Evolutionary conservation across 2,329 filamentous ascomycete species (phyloP), one percentile per base, ranked within the genome.

Genomic region (Alternaria sp.): DNA sequence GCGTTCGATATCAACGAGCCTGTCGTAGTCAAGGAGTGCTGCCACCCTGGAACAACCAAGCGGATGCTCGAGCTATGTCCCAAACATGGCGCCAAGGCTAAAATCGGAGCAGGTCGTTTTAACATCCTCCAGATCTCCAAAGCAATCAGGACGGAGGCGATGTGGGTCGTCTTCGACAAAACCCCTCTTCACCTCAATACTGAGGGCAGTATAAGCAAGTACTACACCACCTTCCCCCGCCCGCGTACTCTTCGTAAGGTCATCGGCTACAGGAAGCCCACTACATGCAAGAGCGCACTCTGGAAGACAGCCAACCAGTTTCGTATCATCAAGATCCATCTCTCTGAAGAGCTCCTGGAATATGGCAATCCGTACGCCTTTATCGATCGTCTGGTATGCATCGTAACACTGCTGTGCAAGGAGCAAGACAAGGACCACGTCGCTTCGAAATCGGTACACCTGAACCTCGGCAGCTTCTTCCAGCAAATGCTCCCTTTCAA

Each of bases 21-120:
- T 2, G 54, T 71, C 13, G 54, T 28, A 12, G 32, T 66, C n/a
- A 69, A 65, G 40, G 21, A 59, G 11, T 71, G 69, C 44, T 71
- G 69, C 21, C 62, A 66, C 1, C 65, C 60, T 5, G 49, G 28
- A 10, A 61, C 65, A 2, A 68, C 67, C 3, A 40, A 40, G 26
- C 67, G 69, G 11, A 59, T 64, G 32, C 69, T 63, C 15, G 54
- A 55, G 11, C 51, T 50, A 13, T 71, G 69, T 47, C 52, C 45
- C 21, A 69, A 71, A 36, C 69, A 69, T 47, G 65, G 67, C 6
- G 46, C 9, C 5, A 17, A 21, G 5, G 17, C 25, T 11, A 45
- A 25, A 6, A 8, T 26, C 8, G 30, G 40, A 15, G 44, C 49
- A 10, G 65, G 69, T 6, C 59, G 64, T 3, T 69, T 69, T 62